phyloP scores from a whole-genome alignment of 306 rosid species.

The Quercus bicolor region DNA sequence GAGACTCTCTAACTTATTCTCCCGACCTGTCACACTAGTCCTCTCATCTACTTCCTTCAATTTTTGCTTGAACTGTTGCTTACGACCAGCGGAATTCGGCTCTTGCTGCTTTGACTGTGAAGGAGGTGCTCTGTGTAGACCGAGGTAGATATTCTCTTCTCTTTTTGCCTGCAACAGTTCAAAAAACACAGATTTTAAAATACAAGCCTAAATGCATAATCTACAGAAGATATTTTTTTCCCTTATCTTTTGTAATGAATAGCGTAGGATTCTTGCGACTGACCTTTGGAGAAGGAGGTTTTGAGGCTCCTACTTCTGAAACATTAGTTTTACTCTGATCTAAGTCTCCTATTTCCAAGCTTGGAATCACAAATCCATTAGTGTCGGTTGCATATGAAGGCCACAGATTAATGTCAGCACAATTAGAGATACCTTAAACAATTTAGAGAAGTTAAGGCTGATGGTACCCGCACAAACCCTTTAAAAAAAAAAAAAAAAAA shows the following conservation, averaged over 20 bases:
- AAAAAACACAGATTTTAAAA: slow-evolving; percentile 7
- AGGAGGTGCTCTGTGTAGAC: slow-evolving; percentile 93
- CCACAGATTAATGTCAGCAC: neutral
- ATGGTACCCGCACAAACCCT: neutral
- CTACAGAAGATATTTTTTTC: neutral
- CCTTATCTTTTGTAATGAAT: neutral
- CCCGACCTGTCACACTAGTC: slow-evolving; percentile 57
- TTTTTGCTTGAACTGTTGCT: slow-evolving; percentile 78
- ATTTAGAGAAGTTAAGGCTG: neutral
- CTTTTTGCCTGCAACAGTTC: slow-evolving; percentile 42
- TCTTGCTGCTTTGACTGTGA: slow-evolving; percentile 79
- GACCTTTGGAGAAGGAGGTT: slow-evolving; percentile 65
- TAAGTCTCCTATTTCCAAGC: slow-evolving; percentile 67
- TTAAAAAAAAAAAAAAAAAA: too few relatives aligned
- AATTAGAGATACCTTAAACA: neutral
- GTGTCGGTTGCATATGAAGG: slow-evolving; percentile 49
- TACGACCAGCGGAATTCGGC: slow-evolving; percentile 46
- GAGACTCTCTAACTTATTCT: slow-evolving; percentile 80
- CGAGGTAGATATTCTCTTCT: slow-evolving; percentile 83
- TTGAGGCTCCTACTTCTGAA: slow-evolving; percentile 48
- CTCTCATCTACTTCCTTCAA: slow-evolving; percentile 87
- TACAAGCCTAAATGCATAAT: neutral
- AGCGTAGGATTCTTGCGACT: neutral
- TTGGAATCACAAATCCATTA: slow-evolving; percentile 94
- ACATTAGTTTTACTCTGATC: slow-evolving; percentile 37